Evolutionary conservation across 2,329 filamentous ascomycete species (phyloP).

Genomic region (Sordariomycetes sp.): DNA sequence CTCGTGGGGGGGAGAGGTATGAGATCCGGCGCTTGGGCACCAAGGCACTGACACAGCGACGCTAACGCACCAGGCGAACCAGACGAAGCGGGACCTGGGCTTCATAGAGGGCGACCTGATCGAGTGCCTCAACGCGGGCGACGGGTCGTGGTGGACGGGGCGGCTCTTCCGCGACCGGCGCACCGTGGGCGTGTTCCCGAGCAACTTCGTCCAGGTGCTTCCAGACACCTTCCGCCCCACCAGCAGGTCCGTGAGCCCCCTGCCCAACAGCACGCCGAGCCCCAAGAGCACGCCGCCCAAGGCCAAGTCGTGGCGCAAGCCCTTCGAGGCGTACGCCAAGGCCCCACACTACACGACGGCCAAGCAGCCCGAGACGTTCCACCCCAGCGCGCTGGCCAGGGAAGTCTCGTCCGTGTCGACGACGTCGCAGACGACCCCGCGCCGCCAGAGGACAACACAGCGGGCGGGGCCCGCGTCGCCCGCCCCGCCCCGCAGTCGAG

Average conservation of each 20-base stretch:
- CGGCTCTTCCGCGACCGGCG: constrained; percentile 78
- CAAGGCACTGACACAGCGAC: not conserved
- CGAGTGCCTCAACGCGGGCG: constrained; percentile 93
- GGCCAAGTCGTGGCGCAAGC: constrained; percentile 50
- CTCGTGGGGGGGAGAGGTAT: constrained; percentile 80
- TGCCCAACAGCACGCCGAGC: constrained; percentile 44
- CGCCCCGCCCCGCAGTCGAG: constrained; percentile 9
- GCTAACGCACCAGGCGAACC: constrained; percentile 5
- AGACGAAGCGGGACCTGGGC: constrained; percentile 85
- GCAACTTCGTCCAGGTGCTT: constrained; percentile 90
- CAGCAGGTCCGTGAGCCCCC: constrained; percentile 43
- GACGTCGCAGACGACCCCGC: constrained; percentile 6
- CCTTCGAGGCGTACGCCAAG: constrained; percentile 54
- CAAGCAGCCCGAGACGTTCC: constrained; percentile 45
- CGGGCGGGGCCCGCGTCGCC: constrained; percentile 9
- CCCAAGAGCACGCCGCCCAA: constrained; percentile 43
- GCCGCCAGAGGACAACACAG: constrained; percentile 7
- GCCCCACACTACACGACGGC: constrained; percentile 53
- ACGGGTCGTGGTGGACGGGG: constrained; percentile 98
- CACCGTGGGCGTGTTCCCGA: constrained; percentile 86
- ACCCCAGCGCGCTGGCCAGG: constrained; percentile 23
- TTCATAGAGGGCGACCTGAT: constrained; percentile 97
- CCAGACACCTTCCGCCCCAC: constrained; percentile 74
- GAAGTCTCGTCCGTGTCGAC: constrained; percentile 28
- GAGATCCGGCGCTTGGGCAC: constrained; percentile 9